These are phyloP conservation scores for Gossypium aridum DNA, from an alignment of 441 rosid species.

Conservation along the genomic window DNA sequence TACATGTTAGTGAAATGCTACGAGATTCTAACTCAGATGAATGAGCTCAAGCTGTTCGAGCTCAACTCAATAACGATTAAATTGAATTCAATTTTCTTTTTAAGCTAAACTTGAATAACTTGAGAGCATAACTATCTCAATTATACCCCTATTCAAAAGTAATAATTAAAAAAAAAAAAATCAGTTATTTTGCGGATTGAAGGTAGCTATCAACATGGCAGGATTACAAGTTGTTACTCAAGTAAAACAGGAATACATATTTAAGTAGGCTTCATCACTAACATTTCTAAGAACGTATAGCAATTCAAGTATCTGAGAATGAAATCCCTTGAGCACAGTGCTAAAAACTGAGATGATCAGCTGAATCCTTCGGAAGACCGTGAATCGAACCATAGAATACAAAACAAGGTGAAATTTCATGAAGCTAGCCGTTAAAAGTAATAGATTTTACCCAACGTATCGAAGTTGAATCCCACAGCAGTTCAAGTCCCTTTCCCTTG, in stretches of 20 bases:
- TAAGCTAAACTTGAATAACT: background rate
- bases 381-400: background rate
- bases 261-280: background rate
- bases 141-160: background rate
- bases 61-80: background rate
- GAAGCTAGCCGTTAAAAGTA: background rate
- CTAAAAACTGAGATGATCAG: background rate
- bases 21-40: no score
- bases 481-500: conserved; percentile 63
- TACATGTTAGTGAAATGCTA: no score
- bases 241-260: background rate
- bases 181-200: background rate
- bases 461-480: background rate
- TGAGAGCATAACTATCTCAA: background rate
- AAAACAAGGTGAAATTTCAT: background rate
- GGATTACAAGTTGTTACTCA: background rate
- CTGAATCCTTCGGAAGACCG: background rate
- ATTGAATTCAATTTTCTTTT: background rate
- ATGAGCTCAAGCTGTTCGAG: no score
- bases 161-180: background rate
- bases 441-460: background rate
- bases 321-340: background rate
- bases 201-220: background rate
- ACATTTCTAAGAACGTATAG: background rate
- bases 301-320: background rate